Evolutionary conservation across 176 grass and related monocot genomes (phyloP), one percentile per base, ranked within the genome.

Genomic region (Musa schizocarpa): DNA sequence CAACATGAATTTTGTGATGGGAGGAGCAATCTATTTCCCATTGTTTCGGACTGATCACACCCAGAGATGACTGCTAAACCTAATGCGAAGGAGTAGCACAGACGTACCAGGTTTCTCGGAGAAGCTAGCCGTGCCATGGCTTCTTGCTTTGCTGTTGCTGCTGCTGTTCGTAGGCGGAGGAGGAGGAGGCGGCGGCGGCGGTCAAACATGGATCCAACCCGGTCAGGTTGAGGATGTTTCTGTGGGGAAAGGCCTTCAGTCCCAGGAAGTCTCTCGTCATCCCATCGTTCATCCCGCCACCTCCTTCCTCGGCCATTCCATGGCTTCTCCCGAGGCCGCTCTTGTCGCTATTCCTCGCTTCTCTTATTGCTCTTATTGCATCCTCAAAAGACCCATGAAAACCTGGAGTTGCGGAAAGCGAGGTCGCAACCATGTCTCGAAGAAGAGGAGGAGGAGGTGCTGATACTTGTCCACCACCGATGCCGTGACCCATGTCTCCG

Each of bases 201-300:
- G 67, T 79, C 88, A 98, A 85, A 88, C 95, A 82, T 11, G 86
- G 71, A 53, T 89, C 88, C 0, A 84, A 85, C 34, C 34, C 34
- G 21, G 88, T 73, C 73, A 98, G 89, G 84, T 86, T 85, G 13
- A 98, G 84, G 53, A 98, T 91, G 74, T 87, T 86, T 19, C 88
- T 85, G 50, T 94, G 90, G 55, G 34, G 34, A 43, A 93, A 89
- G 0, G 90, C 95, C 11, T 90, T 81, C 51, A 98, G 77, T 0
- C 95, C 95, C 80, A 98, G 50, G 83, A 98, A 98, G 72, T 98
- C 95, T 74, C 95, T 84, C 9, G 95, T 98, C 73, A 91, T 75
- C 34, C 34, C 6, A 11, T 84, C 84, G 55, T 43, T 6, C 0
- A 43, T 43, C 34, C 34, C 34, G 34, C 34, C 90, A 86, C 75